Evolutionary conservation across 352 stramenopile genomes (phyloP).

Genomic region (Aphanomyces astaci): DNA sequence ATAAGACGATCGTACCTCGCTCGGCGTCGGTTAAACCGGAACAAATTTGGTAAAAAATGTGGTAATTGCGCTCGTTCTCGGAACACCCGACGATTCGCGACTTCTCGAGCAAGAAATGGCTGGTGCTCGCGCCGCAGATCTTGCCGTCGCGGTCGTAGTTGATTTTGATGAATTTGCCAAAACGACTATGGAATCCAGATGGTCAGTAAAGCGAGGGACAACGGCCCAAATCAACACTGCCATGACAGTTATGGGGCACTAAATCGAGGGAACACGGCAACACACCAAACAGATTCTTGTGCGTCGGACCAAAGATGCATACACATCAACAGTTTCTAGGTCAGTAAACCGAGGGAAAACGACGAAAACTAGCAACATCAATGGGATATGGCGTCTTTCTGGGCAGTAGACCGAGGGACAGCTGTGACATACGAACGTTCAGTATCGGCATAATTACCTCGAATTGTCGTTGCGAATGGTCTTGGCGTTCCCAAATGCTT

Average conservation of each 20-base stretch:
- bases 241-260: no score
- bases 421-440: no score
- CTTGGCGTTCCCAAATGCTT: slow-evolving; percentile 91
- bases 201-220: background rate
- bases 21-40: slow-evolving; percentile 60
- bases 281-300: no score
- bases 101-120: slow-evolving; percentile 98
- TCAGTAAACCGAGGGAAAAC: no score
- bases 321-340: no score
- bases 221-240: no score
- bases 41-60: slow-evolving; percentile 98
- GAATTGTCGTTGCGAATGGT: slow-evolving; percentile 95
- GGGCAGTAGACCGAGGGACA: no score
- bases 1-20: slow-evolving; percentile 34
- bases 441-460: no score
- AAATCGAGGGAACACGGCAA: no score
- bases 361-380: no score
- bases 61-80: slow-evolving; percentile 95
- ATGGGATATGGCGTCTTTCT: no score
- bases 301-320: no score
- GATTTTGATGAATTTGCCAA: slow-evolving; percentile 96
- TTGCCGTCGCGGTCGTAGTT: slow-evolving; percentile 87
- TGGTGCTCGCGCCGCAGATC: slow-evolving; percentile 89
- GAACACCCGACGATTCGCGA: slow-evolving; percentile 92
- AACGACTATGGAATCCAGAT: slow-evolving; percentile 52